Evolutionary conservation across 768 basidiomycete genomes (phyloP).

Genomic region (Suillus sp.): DNA sequence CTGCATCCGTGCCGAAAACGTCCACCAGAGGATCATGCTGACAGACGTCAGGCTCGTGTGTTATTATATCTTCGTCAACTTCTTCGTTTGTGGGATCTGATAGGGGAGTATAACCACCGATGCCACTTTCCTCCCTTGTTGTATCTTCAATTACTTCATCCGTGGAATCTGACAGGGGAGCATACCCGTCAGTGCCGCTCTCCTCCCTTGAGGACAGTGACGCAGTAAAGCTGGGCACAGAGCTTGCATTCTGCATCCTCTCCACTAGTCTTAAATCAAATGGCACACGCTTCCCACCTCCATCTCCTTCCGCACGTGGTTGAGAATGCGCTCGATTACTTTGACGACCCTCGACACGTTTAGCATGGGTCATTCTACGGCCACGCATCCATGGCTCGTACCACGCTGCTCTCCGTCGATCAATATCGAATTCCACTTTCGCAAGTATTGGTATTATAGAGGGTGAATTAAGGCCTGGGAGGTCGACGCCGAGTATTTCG

Average conservation of each 20-base stretch:
- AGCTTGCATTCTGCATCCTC: constrained; percentile 46
- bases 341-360: constrained; percentile 49
- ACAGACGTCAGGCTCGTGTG: constrained; percentile 38
- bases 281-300: constrained; percentile 39
- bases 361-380: constrained; percentile 60
- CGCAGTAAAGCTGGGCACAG: constrained; percentile 31
- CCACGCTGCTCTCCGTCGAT: constrained; percentile 77
- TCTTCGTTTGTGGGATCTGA: constrained; percentile 30
- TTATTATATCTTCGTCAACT: constrained; percentile 41
- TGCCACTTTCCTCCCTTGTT: not conserved
- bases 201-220: constrained; percentile 26
- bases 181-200: constrained; percentile 27
- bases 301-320: constrained; percentile 23
- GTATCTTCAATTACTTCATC: constrained; percentile 36
- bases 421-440: constrained; percentile 95
- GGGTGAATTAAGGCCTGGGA: constrained; percentile 65
- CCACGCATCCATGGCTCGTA: constrained; percentile 82
- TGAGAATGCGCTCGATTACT: constrained; percentile 28
- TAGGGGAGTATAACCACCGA: constrained; percentile 30
- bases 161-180: constrained; percentile 31
- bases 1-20: constrained; percentile 66
- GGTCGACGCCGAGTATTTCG: constrained; percentile 53
- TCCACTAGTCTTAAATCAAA: constrained; percentile 55
- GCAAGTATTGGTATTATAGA: constrained; percentile 83
- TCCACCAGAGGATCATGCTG: constrained; percentile 56